Evolutionary conservation across 768 basidiomycete genomes (phyloP), one percentile per base, ranked within the genome.

Genomic region (Harrya chromipes): DNA sequence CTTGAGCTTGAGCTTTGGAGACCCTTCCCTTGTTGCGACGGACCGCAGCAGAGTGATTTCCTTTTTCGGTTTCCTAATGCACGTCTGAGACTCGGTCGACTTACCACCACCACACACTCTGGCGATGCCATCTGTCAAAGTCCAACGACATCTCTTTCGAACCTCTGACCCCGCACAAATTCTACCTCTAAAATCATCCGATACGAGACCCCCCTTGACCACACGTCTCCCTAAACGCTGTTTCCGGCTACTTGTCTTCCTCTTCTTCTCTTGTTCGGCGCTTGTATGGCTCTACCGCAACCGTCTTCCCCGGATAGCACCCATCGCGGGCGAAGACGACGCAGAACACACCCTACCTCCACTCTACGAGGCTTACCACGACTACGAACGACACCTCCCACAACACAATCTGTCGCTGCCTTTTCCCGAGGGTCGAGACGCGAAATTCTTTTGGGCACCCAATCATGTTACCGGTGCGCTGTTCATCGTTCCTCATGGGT

Each of bases 381-480:
- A 70, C 39, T 70, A 68, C 24, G 80, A 81, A 58, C 67, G 73
- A 37, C 55, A 43, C 8, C 63, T 81, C 1, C 75, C 77, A 0
- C 79, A 81, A 42, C 76, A 80, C 52, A 59, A 73, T 47, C 53
- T 63, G 0, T 66, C 69, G 0, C 53, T 72, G 4, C 70, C 72
- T 1, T 69, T 62, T 34, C 75, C 75, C 3, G 72, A 77, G 33
- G 75, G 74, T 0, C 56, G 58, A 6, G 62, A 69, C 34, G 69
- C 68, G 1, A 73, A 70, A 46, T 82, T 75, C 55, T 60, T 83
- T 10, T 81, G 72, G 69, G 65, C 71, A 19, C 67, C 77, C 3
- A 80, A 79, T 40, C 79, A 82, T 55, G 74, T 70, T 14, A 62
- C 60, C 5, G 60, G 77, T 74, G 40, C 55, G 72, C 56, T 29